Evolutionary conservation across 805 yeast genomes (phyloP), one percentile per base, ranked within the genome.

Genomic region (Wickerhamomyces canadensis): DNA sequence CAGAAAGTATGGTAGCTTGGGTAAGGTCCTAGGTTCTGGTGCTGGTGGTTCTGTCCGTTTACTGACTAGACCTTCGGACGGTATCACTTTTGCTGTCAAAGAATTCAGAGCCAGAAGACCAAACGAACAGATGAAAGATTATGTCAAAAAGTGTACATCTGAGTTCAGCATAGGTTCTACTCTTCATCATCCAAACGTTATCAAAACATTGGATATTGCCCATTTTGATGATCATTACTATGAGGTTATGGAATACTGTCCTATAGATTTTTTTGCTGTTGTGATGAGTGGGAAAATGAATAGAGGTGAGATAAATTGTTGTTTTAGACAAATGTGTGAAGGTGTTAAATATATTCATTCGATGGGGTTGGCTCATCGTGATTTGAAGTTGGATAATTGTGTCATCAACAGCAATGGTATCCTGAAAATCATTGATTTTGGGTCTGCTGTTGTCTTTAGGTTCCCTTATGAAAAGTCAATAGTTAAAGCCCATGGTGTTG

Each of bases 31-130:
- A 33, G 95, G 95, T 14, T 78, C 87, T 1, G 95, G 95, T 39
- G 95, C 93, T 11, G 95, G 94, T 34, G 95, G 95, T 6, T 76
- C 88, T 1, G 95, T 84, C n/a, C 70, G 84, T 48, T 64, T 84
- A 31, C 69, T 84, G 18, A 72, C 72, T 8, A 72, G 91, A 50
- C 80, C 83, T 30, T 62, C 76, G 27, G 91, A 84, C 58, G 75
- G 76, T 49, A 74, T 74, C 26, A 75, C 84, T 0, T 84, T 84
- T 65, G 95, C 95, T 1, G 93, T 84, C 14, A 84, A 84, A 54
- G 91, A 84, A 58, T 84, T 84, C 52, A 72, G 91, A 50, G 75
- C 85, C 12, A 70, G 84, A 44, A 70, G 81, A 54, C 74, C 80
- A 27, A 80, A 76, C 52, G 95, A 84, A 55, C 61, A 77, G 9